These are phyloP conservation scores for Penicillium sp. DNA, from an alignment of 2,329 filamentous ascomycete genomes.

Conservation along the genomic window DNA sequence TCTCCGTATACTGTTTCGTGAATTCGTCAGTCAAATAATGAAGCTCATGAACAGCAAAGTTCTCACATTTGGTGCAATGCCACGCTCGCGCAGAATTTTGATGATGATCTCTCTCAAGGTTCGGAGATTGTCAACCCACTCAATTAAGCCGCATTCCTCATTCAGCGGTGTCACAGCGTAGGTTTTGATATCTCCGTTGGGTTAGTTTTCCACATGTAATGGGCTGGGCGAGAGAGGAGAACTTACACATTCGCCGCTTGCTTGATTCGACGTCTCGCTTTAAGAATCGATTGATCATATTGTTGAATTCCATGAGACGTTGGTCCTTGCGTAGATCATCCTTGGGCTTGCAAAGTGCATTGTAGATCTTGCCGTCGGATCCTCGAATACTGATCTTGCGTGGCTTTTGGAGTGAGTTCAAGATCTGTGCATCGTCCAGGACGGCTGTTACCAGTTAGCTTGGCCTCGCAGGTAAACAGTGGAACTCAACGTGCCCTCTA, in stretches of 20 bases:
- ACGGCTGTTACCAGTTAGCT: conserved; percentile 52
- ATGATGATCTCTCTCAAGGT: conserved; percentile 89
- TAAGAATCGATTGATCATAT: conserved; percentile 92
- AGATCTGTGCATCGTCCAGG: conserved; percentile 80
- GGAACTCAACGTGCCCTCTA: conserved; percentile 49
- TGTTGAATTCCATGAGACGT: conserved; percentile 98
- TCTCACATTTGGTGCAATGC: conserved; percentile 55
- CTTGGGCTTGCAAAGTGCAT: conserved; percentile 93
- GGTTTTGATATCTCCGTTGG: conserved; percentile 71
- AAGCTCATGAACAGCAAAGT: background rate
- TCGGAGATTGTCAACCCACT: conserved; percentile 97
- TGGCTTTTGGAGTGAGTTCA: conserved; percentile 89
- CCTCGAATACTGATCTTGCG: conserved; percentile 84
- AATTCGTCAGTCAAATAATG: conserved; percentile 1
- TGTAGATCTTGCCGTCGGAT: conserved; percentile 84
- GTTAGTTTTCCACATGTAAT: conserved; percentile 7
- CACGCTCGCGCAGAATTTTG: conserved; percentile 71
- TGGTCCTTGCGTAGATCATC: conserved; percentile 97
- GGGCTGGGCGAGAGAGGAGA: background rate
- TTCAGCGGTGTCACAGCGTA: conserved; percentile 96
- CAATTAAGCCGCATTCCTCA: conserved; percentile 95
- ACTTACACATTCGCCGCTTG: conserved; percentile 71
- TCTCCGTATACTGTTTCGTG: conserved; percentile 60
- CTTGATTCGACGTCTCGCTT: conserved; percentile 90
- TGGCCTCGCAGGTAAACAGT: background rate